A percentile compares a stretch with the other conserved stretches of the same genome.
Conservation (phyloP, 495 filamentous ascomycete species). For the Penicillium manginii region DNA sequence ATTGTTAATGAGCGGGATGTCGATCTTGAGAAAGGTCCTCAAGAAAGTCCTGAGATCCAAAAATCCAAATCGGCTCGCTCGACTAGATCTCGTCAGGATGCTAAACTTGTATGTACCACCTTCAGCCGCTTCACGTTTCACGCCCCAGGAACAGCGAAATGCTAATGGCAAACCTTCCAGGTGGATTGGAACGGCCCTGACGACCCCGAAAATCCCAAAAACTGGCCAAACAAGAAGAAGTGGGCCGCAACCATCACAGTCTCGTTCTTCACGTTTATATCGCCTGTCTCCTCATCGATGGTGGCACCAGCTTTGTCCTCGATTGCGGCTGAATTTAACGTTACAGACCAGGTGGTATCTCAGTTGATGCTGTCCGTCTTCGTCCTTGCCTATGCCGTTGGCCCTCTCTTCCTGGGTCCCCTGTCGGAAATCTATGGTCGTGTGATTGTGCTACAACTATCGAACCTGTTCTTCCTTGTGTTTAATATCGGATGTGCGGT, state of each 20-base stretch:
- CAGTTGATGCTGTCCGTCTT: slow-evolving; percentile 72
- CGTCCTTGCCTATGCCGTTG: slow-evolving; percentile 73
- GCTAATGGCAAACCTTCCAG: slow-evolving; percentile 22
- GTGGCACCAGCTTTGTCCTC: slow-evolving; percentile 66
- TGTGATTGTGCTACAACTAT: slow-evolving; percentile 58
- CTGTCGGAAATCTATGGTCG: slow-evolving; percentile 78
- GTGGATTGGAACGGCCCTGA: slow-evolving; percentile 60
- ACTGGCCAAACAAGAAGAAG: slow-evolving; percentile 60
- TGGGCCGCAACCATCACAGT: slow-evolving; percentile 64
- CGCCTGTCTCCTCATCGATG: slow-evolving; percentile 72
- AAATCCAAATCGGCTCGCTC: slow-evolving; percentile 28
- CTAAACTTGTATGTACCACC: slow-evolving; percentile 30
- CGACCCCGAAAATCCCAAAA: slow-evolving; percentile 62
- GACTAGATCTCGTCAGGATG: slow-evolving; percentile 22
- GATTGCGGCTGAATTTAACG: slow-evolving; percentile 63
- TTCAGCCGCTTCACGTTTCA: not conserved
- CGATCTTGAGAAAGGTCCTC: slow-evolving; percentile 32
- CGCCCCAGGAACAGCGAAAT: not conserved
- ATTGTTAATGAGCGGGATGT: slow-evolving; percentile 37
- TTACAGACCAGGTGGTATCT: slow-evolving; percentile 56
- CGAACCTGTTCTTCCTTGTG: slow-evolving; percentile 68
- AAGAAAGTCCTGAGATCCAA: slow-evolving; percentile 22
- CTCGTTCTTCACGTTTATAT: slow-evolving; percentile 72
- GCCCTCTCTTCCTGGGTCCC: slow-evolving; percentile 70
- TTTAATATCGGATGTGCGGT: slow-evolving; percentile 62